Conservation (phyloP, 176 grass and related monocot species). For the Lolium perenne region DNA sequence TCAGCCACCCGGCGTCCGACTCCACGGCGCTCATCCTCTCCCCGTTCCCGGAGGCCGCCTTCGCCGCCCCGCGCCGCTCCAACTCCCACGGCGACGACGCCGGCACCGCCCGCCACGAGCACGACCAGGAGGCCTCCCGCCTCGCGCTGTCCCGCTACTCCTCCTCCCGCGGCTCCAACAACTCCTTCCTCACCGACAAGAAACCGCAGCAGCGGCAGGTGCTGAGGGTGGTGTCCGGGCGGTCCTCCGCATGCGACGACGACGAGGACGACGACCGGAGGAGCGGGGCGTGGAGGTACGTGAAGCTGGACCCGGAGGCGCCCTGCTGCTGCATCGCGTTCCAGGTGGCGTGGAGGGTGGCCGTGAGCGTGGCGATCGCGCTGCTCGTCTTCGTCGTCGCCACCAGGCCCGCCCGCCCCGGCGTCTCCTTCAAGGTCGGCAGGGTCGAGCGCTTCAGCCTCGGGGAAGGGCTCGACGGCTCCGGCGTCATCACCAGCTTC, state of each 20-base stretch:
- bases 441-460: conserved; percentile 72
- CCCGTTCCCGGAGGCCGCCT: conserved; percentile 55
- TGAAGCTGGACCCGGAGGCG: conserved; percentile 70
- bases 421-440: conserved; percentile 62
- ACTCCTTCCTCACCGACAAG: conserved; percentile 76
- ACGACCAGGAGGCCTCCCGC: conserved; percentile 61
- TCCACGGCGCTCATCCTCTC: conserved; percentile 65
- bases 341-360: conserved; percentile 83
- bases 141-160: conserved; percentile 88
- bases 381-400: conserved; percentile 83
- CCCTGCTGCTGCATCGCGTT: conserved; percentile 69
- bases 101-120: not conserved
- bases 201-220: conserved; percentile 47
- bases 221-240: conserved; percentile 48
- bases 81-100: not conserved
- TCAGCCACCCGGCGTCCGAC: conserved; percentile 67
- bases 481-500: conserved; percentile 84
- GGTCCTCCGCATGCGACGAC: conserved; percentile 27
- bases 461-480: conserved; percentile 78
- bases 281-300: conserved; percentile 67
- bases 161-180: conserved; percentile 84
- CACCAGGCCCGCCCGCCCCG: conserved; percentile 59
- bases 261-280: conserved; percentile 12
- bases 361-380: conserved; percentile 59
- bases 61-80: conserved; percentile 39